A percentile compares a stretch with the other conserved stretches of the same genome.
Conservation (phyloP, 208 protist species). For the Herpetomonas samuelpessoai region DNA sequence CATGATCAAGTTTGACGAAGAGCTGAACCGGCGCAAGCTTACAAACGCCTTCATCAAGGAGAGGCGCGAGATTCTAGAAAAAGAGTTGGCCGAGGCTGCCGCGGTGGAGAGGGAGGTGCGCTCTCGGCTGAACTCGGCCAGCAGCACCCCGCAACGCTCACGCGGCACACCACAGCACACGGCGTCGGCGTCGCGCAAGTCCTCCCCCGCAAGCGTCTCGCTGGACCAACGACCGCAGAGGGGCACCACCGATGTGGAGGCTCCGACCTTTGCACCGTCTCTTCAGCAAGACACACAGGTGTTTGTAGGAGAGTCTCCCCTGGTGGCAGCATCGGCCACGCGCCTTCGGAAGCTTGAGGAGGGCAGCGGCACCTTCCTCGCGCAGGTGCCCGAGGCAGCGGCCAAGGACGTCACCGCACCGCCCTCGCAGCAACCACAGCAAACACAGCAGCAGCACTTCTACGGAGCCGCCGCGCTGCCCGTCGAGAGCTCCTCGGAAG, state of each 20-base stretch:
- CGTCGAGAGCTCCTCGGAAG: neutral
- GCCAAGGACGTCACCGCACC: neutral
- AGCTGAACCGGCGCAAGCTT: neutral
- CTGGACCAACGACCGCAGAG: too few species aligned
- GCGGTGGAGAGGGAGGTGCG: neutral
- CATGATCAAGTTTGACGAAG: conserved; percentile 1
- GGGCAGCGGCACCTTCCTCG: neutral
- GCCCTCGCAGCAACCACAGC: neutral
- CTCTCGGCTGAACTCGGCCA: neutral
- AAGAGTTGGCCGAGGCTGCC: neutral
- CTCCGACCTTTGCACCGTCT: neutral
- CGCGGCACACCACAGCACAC: neutral
- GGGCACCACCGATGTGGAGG: neutral
- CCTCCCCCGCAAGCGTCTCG: neutral
- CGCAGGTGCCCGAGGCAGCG: neutral
- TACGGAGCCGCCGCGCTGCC: neutral
- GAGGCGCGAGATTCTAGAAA: neutral
- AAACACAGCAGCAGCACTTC: neutral
- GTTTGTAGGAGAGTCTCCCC: neutral
- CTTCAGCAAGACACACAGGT: neutral
- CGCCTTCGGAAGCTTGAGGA: too few species aligned
- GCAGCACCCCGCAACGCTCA: neutral
- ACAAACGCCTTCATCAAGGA: neutral
- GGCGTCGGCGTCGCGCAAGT: neutral
- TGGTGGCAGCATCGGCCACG: too few species aligned